Evolutionary conservation across 2,329 filamentous ascomycete species (phyloP).

Genomic region (Exserohilum rostratum): DNA sequence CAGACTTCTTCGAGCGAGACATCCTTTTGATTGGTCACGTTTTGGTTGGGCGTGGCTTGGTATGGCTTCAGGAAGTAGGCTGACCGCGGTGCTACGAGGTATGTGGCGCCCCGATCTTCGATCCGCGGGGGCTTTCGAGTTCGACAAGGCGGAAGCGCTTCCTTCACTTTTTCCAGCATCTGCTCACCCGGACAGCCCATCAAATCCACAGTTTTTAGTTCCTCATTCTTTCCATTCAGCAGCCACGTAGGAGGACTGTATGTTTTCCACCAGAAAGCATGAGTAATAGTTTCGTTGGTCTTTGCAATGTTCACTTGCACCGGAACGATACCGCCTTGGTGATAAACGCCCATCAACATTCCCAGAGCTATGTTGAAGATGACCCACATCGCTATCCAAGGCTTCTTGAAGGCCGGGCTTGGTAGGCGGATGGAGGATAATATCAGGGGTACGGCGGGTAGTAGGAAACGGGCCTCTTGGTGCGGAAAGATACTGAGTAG

Average conservation of each 20-base stretch:
- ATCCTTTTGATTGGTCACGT: slow-evolving; percentile 41
- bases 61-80: slow-evolving; percentile 71
- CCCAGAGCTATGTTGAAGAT: slow-evolving; percentile 72
- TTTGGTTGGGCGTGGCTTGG: too few relatives aligned
- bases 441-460: slow-evolving; percentile 77
- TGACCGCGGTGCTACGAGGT: slow-evolving; percentile 73
- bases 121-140: slow-evolving; percentile 33
- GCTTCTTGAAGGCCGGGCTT: slow-evolving; percentile 55
- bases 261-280: slow-evolving; percentile 84
- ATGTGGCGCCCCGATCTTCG: slow-evolving; percentile 62
- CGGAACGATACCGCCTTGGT: slow-evolving; percentile 79
- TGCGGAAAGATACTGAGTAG: slow-evolving; percentile 77
- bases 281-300: slow-evolving; percentile 67
- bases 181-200: slow-evolving; percentile 71
- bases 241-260: slow-evolving; percentile 84
- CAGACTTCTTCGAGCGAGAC: slow-evolving; percentile 73
- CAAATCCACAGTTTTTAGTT: slow-evolving; percentile 72
- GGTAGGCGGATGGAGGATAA: slow-evolving; percentile 75
- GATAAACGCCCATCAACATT: slow-evolving; percentile 78
- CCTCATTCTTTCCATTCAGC: slow-evolving; percentile 74
- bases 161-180: slow-evolving; percentile 65
- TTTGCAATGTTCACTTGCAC: slow-evolving; percentile 76
- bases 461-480: slow-evolving; percentile 78
- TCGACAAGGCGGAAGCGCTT: slow-evolving; percentile 58
- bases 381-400: slow-evolving; percentile 67